These are phyloP conservation scores for Mucor mucedo DNA, from an alignment of 371 early-diverging fungal species.

Conservation along the genomic window DNA sequence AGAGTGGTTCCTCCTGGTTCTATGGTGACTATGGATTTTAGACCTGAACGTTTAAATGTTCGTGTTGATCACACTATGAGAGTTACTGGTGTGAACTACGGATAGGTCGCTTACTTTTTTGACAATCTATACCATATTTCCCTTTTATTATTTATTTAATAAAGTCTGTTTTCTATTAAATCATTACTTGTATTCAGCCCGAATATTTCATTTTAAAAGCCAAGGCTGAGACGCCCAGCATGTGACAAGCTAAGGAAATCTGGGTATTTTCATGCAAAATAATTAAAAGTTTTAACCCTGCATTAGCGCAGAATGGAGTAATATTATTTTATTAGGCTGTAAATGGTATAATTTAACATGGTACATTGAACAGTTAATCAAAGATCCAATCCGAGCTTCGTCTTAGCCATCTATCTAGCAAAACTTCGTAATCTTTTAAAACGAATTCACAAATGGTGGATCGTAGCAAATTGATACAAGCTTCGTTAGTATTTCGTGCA, in stretches of 20 bases:
- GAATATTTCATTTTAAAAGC: no score
- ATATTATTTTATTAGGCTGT: no score
- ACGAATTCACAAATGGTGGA: conserved; percentile 41
- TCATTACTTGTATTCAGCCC: no score
- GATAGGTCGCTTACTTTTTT: conserved; percentile 21
- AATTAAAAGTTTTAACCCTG: no score
- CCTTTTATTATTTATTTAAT: not conserved
- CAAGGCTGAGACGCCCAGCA: no score
- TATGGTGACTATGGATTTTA: conserved; percentile 44
- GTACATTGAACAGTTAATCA: conserved; percentile 20
- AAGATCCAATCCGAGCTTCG: conserved; percentile 36
- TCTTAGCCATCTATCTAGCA: conserved; percentile 49
- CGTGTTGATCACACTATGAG: conserved; percentile 34
- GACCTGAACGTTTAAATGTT: conserved; percentile 46
- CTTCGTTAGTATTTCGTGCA: not conserved
- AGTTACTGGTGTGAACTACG: conserved; percentile 35
- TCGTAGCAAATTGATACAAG: conserved; percentile 30
- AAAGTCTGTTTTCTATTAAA: no score
- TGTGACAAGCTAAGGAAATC: no score
- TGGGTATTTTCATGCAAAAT: no score
- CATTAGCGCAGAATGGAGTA: no score
- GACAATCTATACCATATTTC: not conserved
- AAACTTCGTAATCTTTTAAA: conserved; percentile 40
- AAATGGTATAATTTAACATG: not conserved
- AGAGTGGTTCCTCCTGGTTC: conserved; percentile 37